Conservation (phyloP, 2,329 filamentous ascomycete genomes). For the Sclerotinia nivalis region DNA sequence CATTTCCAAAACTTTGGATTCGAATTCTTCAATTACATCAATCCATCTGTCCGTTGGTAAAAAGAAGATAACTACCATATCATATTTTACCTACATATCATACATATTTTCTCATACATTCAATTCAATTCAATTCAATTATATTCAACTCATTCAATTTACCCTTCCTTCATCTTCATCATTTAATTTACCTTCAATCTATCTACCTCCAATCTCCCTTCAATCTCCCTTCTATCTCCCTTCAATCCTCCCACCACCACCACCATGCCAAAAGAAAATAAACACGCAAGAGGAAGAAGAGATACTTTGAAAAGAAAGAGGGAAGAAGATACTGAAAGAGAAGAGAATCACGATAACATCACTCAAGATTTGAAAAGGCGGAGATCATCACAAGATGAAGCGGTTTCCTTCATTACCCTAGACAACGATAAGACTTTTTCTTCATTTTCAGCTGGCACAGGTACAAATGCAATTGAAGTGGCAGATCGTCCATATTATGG, state of each 20-base stretch:
- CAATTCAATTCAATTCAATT: background rate
- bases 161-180: too few relatives aligned
- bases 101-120: background rate
- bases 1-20: slow-evolving; percentile 14
- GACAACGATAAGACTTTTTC: slow-evolving; percentile 29
- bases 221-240: background rate
- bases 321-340: slow-evolving; percentile 45
- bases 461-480: slow-evolving; percentile 30
- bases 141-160: background rate
- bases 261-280: slow-evolving; percentile 59
- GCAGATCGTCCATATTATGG: slow-evolving; percentile 69
- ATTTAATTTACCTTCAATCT: background rate
- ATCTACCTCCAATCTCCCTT: background rate
- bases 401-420: slow-evolving; percentile 26
- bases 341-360: slow-evolving; percentile 38
- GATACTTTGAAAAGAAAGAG: slow-evolving; percentile 52
- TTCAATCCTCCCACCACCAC: background rate
- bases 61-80: background rate
- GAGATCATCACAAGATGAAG: slow-evolving; percentile 25
- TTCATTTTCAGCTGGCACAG: slow-evolving; percentile 22
- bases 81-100: background rate
- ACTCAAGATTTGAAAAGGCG: slow-evolving; percentile 46
- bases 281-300: slow-evolving; percentile 57
- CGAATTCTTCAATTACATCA: slow-evolving; percentile 12
- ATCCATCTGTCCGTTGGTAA: background rate